Percentiles rank a stretch among this genome's conserved stretches.
Evolutionary conservation across 345 rosid genomes (phyloP).

Genomic region (Camelina neglecta): DNA sequence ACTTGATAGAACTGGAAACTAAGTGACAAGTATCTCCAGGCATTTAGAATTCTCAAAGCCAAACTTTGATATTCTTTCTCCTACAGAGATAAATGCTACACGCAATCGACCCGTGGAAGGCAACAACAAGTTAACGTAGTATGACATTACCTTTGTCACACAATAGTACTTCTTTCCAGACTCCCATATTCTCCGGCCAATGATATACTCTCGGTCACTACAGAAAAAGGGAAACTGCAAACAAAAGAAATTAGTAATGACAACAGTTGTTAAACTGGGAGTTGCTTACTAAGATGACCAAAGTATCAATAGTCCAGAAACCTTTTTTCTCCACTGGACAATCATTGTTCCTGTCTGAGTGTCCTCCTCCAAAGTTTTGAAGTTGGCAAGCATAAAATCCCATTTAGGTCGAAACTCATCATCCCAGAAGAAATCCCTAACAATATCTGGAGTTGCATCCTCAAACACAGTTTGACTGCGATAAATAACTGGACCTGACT

Average conservation of each 20-base stretch:
- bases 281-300: background rate
- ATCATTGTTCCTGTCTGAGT: constrained; percentile 77
- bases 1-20: background rate
- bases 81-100: background rate
- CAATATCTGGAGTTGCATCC: constrained; percentile 86
- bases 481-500: constrained; percentile 74
- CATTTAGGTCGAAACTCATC: constrained; percentile 95
- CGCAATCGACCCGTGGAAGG: background rate
- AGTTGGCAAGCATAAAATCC: constrained; percentile 91
- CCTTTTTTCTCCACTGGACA: constrained; percentile 96
- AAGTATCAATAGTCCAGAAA: constrained; percentile 33
- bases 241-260: constrained; percentile 21
- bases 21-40: background rate
- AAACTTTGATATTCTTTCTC: background rate
- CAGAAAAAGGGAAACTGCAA: constrained; percentile 98
- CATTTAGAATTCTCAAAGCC: background rate
- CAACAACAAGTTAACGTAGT: background rate
- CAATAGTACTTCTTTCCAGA: constrained; percentile 80
- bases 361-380: constrained; percentile 73
- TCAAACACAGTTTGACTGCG: constrained; percentile 93
- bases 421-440: constrained; percentile 99
- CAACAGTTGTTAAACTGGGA: background rate
- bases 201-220: constrained; percentile 93
- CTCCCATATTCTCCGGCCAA: constrained; percentile 95
- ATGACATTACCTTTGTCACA: constrained; percentile 79